Conservation (phyloP, 2,329 filamentous ascomycete species). For the Apiospora malaysiana region DNA sequence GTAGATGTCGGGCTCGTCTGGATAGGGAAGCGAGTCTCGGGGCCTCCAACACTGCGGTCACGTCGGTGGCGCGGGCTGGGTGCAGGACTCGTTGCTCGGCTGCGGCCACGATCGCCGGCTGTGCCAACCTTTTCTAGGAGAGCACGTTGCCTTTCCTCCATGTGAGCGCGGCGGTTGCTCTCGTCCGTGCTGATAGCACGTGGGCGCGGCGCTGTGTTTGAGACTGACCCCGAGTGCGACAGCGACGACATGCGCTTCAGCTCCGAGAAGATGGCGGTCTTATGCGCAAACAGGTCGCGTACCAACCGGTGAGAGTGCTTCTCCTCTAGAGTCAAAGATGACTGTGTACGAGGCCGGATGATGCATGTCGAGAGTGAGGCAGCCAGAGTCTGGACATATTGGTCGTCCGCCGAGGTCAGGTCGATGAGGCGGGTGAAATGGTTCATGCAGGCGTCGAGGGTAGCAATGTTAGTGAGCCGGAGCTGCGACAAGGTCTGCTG, state of each 20-base stretch:
- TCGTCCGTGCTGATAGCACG: constrained; percentile 94
- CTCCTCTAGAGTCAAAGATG: constrained; percentile 92
- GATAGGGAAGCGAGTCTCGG: constrained; percentile 85
- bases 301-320: constrained; percentile 90
- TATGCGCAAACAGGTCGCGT: constrained; percentile 90
- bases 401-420: constrained; percentile 92
- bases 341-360: constrained; percentile 85
- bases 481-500: constrained; percentile 96
- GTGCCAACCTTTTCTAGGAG: constrained; percentile 66
- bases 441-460: constrained; percentile 97
- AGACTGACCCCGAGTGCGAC: constrained; percentile 65
- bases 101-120: constrained; percentile 61
- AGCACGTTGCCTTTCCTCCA: constrained; percentile 90
- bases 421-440: constrained; percentile 98
- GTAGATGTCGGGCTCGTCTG: constrained; percentile 67
- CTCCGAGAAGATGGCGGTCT: constrained; percentile 93
- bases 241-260: constrained; percentile 86
- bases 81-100: constrained; percentile 76
- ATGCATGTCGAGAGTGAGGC: constrained; percentile 82
- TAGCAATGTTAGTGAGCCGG: constrained; percentile 95
- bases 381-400: constrained; percentile 78
- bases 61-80: constrained; percentile 72
- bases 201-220: constrained; percentile 54
- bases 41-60: constrained; percentile 76
- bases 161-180: constrained; percentile 89